Evolutionary conservation across 208 protist species (phyloP), one percentile per base, ranked within the genome.

Genomic region (Acanthamoeba royreba): DNA sequence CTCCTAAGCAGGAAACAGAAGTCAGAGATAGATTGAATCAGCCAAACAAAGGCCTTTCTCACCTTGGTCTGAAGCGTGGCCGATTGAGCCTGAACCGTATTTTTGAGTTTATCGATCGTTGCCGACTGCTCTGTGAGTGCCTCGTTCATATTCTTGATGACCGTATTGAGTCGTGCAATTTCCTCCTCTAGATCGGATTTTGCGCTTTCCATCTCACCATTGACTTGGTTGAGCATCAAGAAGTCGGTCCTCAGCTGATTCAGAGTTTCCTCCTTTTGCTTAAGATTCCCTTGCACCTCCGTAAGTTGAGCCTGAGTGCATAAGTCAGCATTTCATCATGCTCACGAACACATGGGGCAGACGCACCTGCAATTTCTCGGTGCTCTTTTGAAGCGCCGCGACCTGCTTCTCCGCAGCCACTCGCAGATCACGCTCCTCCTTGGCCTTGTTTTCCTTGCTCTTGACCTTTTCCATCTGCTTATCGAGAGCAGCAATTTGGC

Each of bases 381-480:
- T 38, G 9, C 43, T n/a, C 88, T 93, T 93, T 3, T 22, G 46
- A 22, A 93, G 88, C 19, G 88, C 33, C 9, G 55, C 63, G 5
- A 69, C 63, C 47, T 93, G 55, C 88, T 93, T 93, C 43, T 93
- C 88, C 13, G 58, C 46, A 4, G 40, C 38, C 15, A 83, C 31
- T 19, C 43, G 88, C 69, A 83, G 88, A 8, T 83, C 52, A 31
- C 63, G 45, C 63, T 55, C 47, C 63, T 93, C 88, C 46, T 83
- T 77, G 33, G 47, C n/a, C 61, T 93, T 93, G 69, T 83, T 93
- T 22, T 81, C 88, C 47, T 93, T 63, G 17, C 28, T 43, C 31
- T 83, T 77, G 22, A 93, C 19, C 63, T 93, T 93, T 28, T 93
- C 88, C 88, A 93, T 93, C 63, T 83, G 43, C 69, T 83, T 93